Conservation (phyloP, 176 grass and related monocot species). For the Rhynchospora pubera region DNA sequence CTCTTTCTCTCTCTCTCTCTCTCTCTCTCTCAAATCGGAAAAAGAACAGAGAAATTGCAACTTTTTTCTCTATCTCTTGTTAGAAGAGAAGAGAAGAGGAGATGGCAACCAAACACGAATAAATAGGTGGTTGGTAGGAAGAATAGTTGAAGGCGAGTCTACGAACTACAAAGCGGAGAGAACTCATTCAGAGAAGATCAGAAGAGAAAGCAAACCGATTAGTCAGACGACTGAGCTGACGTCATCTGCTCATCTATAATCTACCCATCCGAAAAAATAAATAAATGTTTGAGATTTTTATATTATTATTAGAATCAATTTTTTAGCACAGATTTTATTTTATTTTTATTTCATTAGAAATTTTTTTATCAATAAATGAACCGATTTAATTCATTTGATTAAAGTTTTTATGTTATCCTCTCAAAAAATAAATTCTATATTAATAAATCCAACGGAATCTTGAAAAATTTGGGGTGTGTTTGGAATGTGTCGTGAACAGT, state of each 20-base stretch:
- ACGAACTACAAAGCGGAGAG: neutral
- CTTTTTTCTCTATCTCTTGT: neutral
- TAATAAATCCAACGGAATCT: too few species aligned
- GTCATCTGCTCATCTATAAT: neutral
- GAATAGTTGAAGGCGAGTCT: neutral
- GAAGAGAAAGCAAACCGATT: neutral
- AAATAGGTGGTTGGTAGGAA: neutral
- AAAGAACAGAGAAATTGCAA: neutral
- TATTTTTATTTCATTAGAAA: too few species aligned
- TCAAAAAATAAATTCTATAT: too few species aligned
- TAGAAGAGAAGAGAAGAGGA: neutral
- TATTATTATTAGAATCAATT: too few species aligned
- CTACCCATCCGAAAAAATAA: neutral
- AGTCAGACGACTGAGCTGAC: neutral
- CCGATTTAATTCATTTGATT: too few species aligned
- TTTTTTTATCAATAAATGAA: too few species aligned
- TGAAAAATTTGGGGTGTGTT: too few species aligned
- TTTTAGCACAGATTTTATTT: too few species aligned
- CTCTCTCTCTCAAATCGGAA: constrained; percentile 14
- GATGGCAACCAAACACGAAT: neutral
- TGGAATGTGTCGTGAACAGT: too few species aligned
- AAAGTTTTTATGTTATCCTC: too few species aligned
- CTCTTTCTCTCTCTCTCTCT: too few species aligned
- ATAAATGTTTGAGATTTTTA: neutral
- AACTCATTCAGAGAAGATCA: too few species aligned